phyloP scores from a whole-genome alignment of 768 basidiomycete species.

The Sarcomyxa edulis region DNA sequence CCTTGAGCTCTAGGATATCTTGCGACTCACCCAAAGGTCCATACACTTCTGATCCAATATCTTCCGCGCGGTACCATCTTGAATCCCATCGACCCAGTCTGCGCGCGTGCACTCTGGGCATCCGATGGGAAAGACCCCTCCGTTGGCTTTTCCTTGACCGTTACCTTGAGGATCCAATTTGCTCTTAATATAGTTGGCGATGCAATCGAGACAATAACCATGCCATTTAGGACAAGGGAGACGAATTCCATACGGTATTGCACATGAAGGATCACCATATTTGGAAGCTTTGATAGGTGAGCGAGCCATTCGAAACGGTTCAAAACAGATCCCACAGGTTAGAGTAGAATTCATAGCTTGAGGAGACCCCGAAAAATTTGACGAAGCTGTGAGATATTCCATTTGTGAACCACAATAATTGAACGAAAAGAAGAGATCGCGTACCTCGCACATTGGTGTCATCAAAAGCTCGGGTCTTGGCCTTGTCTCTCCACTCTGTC shows the following conservation, averaged over 20 bases:
- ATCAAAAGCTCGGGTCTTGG: slow-evolving; percentile 3
- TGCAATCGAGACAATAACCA: slow-evolving; percentile 28
- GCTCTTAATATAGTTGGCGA: slow-evolving; percentile 25
- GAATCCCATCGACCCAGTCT: slow-evolving; percentile 26
- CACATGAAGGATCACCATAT: slow-evolving; percentile 27
- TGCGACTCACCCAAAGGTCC: slow-evolving; percentile 29
- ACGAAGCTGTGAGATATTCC: too few species aligned
- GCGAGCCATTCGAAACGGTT: slow-evolving; percentile 26
- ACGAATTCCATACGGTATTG: slow-evolving; percentile 25
- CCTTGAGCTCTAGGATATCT: neutral
- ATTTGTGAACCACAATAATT: too few species aligned
- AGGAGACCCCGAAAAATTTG: too few species aligned
- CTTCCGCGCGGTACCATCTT: slow-evolving; percentile 25
- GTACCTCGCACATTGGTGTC: too few species aligned
- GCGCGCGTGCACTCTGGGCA: slow-evolving; percentile 29
- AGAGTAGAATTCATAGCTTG: too few species aligned
- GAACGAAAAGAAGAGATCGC: too few species aligned
- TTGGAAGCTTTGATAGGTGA: slow-evolving; percentile 25
- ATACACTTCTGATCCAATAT: slow-evolving; percentile 26
- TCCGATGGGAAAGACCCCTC: slow-evolving; percentile 28
- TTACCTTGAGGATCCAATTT: slow-evolving; percentile 30
- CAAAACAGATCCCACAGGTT: slow-evolving; percentile 34
- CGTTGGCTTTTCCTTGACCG: slow-evolving; percentile 18
- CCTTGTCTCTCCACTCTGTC: slow-evolving; percentile 6
- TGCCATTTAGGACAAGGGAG: slow-evolving; percentile 30